Evolutionary conservation across 805 yeast species (phyloP), one percentile per base, ranked within the genome.

Genomic region (Alloascoidea africana): DNA sequence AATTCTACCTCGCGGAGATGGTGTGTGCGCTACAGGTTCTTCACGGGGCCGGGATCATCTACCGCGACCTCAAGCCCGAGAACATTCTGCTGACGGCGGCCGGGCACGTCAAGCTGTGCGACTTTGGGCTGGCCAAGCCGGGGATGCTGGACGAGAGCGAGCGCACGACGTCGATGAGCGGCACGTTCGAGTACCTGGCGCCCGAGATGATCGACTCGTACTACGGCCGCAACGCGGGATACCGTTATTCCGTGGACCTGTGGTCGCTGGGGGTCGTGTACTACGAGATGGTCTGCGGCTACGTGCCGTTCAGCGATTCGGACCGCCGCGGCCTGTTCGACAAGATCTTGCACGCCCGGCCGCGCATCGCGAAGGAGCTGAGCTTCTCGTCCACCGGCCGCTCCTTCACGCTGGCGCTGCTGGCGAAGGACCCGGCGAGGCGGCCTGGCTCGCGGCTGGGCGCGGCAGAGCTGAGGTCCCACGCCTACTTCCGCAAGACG

Each of bases 91-190:
- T 75, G 39, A 80, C 73, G 47, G 67, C 69, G 48, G 58, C 75
- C 32, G 81, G 81, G n/a, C 81, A 73, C 48, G 68, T 73, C 44
- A 73, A 71, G 47, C 58, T 73, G 27, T 68, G 75, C 18, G 72
- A 66, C 47, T 66, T 66, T 46, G 70, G 70, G 3, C 55, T 66
- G 44, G 63, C 69, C 23, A 62, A 36, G 14, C 34, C 33, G 14
- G 17, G 41, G 13, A 17, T 41, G 19, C 27, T 18, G 14, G 41
- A 40, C n/a, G n/a, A 32, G 2, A 43, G 46, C 2, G 32, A 23
- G 30, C 8, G 30, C 8, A 23, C 30, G 37, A 4, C 41, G 46
- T n/a, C 32, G 36, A 8, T 52, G 50, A 2, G 36, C 2, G 56
- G 56, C 14, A 52, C 56, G 2, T 37, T 46, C 36, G 39, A 42